phyloP scores from a whole-genome alignment of 2,329 filamentous ascomycete genomes.

The Lachnellula suecica region DNA sequence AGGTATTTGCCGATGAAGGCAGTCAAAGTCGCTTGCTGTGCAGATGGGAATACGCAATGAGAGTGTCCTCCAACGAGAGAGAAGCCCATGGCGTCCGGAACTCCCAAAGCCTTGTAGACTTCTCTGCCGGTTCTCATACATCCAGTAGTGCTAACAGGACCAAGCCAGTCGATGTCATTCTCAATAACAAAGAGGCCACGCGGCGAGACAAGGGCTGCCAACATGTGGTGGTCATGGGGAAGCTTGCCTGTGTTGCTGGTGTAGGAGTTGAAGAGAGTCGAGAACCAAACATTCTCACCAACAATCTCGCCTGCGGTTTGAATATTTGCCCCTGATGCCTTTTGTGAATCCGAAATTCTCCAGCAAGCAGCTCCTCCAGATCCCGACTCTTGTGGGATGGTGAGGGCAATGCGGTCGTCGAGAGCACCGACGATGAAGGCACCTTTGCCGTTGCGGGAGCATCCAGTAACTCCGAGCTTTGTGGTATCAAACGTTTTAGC shows the following conservation, averaged over 20 bases:
- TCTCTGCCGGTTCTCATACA: constrained; percentile 52
- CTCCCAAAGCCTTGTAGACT: constrained; percentile 55
- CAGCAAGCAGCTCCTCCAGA: constrained; percentile 62
- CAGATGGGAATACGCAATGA: constrained; percentile 50
- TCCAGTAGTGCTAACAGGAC: constrained; percentile 50
- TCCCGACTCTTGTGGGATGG: constrained; percentile 62
- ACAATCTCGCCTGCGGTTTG: constrained; percentile 60
- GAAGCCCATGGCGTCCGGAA: constrained; percentile 50
- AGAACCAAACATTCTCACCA: constrained; percentile 64
- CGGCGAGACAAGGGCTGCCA: constrained; percentile 58
- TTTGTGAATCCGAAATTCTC: constrained; percentile 52
- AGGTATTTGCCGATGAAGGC: constrained; percentile 51
- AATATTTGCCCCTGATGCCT: constrained; percentile 54
- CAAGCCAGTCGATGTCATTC: constrained; percentile 52
- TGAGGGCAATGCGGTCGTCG: constrained; percentile 57
- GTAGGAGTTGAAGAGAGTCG: constrained; percentile 51
- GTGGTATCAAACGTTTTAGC: constrained; percentile 46
- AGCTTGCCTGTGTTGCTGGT: constrained; percentile 41
- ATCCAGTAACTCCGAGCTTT: constrained; percentile 58
- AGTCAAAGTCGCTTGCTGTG: constrained; percentile 43
- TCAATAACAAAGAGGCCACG: constrained; percentile 55
- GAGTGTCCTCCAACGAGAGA: constrained; percentile 46
- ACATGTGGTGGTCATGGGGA: constrained; percentile 57
- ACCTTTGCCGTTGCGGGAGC: constrained; percentile 64
- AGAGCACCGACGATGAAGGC: constrained; percentile 61